phyloP scores from a whole-genome alignment of 2,329 filamentous ascomycete species.

The Aaosphaeria pasadenensis region DNA sequence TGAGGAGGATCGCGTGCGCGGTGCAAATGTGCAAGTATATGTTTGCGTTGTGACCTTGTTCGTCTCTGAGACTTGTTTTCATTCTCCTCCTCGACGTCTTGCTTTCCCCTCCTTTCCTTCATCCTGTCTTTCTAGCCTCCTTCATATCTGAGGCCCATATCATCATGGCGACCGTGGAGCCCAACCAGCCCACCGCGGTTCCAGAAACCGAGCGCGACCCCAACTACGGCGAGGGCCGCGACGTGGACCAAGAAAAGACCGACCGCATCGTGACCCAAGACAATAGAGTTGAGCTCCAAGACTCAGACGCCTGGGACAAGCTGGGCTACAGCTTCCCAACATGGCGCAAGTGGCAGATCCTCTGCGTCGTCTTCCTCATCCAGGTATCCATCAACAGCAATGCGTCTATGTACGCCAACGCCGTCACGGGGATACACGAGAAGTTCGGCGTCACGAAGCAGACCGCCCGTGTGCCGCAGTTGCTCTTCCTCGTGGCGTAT shows the following conservation, averaged over 20 bases:
- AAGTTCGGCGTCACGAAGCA: constrained; percentile 48
- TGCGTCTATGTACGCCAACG: constrained; percentile 51
- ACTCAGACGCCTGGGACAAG: constrained; percentile 39
- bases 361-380: constrained; percentile 51
- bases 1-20: too few species aligned
- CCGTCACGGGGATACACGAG: constrained; percentile 41
- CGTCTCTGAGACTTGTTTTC: too few species aligned
- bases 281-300: constrained; percentile 34
- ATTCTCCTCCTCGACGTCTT: background rate
- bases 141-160: background rate
- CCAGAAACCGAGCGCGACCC: constrained; percentile 22
- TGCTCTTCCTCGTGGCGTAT: constrained; percentile 51
- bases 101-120: background rate
- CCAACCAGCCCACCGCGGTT: constrained; percentile 6
- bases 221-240: constrained; percentile 14
- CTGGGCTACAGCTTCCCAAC: constrained; percentile 46
- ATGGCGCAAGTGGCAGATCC: constrained; percentile 50
- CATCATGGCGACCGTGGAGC: background rate
- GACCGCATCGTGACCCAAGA: constrained; percentile 17
- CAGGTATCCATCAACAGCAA: constrained; percentile 57
- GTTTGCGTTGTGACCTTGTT: too few species aligned
- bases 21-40: too few species aligned
- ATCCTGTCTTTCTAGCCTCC: background rate
- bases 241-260: constrained; percentile 13
- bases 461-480: constrained; percentile 47